Percentiles rank a stretch among this genome's conserved stretches.
Evolutionary conservation across 495 filamentous ascomycete species (phyloP).

Genomic region (Tuber magnatum): DNA sequence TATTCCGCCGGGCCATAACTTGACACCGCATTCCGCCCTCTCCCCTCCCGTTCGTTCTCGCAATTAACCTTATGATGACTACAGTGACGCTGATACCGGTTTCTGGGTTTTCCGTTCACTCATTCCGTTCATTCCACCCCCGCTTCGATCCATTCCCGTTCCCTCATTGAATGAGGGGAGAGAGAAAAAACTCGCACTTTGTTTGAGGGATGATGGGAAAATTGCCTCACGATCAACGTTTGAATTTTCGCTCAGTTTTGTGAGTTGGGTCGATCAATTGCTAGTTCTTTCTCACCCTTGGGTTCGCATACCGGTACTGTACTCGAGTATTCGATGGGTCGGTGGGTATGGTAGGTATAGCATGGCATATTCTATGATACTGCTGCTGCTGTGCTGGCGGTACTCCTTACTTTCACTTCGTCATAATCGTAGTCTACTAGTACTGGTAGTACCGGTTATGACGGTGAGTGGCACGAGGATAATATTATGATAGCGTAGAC

Average conservation of each 20-base stretch:
- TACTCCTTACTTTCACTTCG: background rate
- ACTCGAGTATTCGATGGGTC: too few species aligned
- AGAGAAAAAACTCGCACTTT: background rate
- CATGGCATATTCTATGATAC: background rate
- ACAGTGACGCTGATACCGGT: background rate
- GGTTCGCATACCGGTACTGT: too few species aligned
- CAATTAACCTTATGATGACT: background rate
- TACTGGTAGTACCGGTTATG: too few species aligned
- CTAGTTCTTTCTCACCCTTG: background rate
- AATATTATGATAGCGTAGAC: background rate
- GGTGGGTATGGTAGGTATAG: background rate
- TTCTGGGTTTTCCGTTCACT: background rate
- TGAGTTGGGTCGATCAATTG: background rate
- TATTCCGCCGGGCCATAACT: background rate
- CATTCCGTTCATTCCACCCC: background rate
- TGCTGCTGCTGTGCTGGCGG: background rate
- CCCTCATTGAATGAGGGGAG: background rate
- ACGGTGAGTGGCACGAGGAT: background rate
- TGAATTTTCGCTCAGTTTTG: background rate
- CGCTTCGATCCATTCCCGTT: background rate
- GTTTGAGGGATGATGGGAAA: background rate
- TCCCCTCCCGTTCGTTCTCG: background rate
- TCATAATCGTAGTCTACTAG: background rate
- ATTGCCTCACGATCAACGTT: constrained; percentile 1
- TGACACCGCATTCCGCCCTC: background rate